A percentile compares a stretch with the other conserved stretches of the same genome.
phyloP scores from a whole-genome alignment of 352 stramenopile species.

The Thalassiosira exigua region DNA sequence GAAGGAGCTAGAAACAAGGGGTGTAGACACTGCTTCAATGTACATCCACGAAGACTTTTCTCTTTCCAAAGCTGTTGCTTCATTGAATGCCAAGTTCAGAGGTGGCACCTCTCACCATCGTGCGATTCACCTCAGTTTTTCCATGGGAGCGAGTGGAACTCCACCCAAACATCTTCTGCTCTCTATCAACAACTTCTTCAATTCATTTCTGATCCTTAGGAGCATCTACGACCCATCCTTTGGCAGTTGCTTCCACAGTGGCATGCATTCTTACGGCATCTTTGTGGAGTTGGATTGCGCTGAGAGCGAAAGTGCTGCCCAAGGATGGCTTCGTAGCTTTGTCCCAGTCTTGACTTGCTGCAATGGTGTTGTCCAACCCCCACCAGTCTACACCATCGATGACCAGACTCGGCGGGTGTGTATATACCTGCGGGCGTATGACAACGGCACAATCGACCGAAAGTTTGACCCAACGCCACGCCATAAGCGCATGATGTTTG shows the following conservation, averaged over 20 bases:
- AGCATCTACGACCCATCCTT: slow-evolving; percentile 38
- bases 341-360: slow-evolving; percentile 54
- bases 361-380: slow-evolving; percentile 34
- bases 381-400: slow-evolving; percentile 46
- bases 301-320: slow-evolving; percentile 18
- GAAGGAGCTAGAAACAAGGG: slow-evolving; percentile 12
- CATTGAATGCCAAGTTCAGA: slow-evolving; percentile 31
- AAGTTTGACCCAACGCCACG: slow-evolving; percentile 50
- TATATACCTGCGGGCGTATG: slow-evolving; percentile 65
- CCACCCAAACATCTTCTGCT: slow-evolving; percentile 28
- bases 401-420: slow-evolving; percentile 48
- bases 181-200: slow-evolving; percentile 53
- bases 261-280: slow-evolving; percentile 26
- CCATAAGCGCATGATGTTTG: slow-evolving; percentile 60
- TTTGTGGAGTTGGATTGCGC: slow-evolving; percentile 48
- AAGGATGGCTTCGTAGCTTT: slow-evolving; percentile 23
- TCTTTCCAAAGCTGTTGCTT: slow-evolving; percentile 31
- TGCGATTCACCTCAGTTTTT: slow-evolving; percentile 45
- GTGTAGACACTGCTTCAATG: slow-evolving; percentile 25
- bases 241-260: slow-evolving; percentile 42
- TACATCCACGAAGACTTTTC: slow-evolving; percentile 58
- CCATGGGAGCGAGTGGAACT: neutral
- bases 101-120: slow-evolving; percentile 1
- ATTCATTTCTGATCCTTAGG: slow-evolving; percentile 42
- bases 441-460: slow-evolving; percentile 60